Percentiles rank a stretch among this genome's conserved stretches.
These are phyloP conservation scores for Suillus cothurnatus DNA, from an alignment of 768 basidiomycete genomes.

Conservation along the genomic window DNA sequence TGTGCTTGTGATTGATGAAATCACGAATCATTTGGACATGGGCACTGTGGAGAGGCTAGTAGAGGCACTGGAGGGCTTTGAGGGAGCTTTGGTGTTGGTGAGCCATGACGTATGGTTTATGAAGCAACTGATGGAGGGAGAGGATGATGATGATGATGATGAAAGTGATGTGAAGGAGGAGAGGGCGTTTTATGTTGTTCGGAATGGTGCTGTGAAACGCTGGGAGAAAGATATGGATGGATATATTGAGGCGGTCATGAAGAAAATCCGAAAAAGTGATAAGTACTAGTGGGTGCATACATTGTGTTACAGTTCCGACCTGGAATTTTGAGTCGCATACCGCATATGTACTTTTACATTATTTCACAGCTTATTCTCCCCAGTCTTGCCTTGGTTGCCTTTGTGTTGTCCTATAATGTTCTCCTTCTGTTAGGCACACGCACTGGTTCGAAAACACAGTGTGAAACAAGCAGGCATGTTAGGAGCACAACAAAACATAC, in stretches of 20 bases:
- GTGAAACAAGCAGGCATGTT: not conserved
- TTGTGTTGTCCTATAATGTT: not conserved
- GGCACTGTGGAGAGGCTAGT: conserved; percentile 60
- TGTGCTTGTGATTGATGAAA: conserved; percentile 59
- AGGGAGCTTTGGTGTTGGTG: conserved; percentile 61
- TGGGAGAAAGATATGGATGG: conserved; percentile 30
- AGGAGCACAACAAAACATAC: not conserved
- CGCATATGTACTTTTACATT: not conserved
- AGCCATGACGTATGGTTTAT: conserved; percentile 57
- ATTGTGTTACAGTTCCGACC: not conserved
- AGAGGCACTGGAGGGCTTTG: conserved; percentile 49
- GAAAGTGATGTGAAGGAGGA: conserved; percentile 24
- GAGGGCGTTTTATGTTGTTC: conserved; percentile 21
- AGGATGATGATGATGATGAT: conserved; percentile 22
- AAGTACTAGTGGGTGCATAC: not conserved
- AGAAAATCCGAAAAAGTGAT: conserved; percentile 18
- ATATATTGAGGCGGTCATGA: conserved; percentile 33
- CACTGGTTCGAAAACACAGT: not conserved
- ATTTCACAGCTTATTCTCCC: not conserved
- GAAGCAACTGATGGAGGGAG: conserved; percentile 26
- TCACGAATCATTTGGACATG: conserved; percentile 69
- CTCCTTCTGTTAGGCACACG: conserved; percentile 1
- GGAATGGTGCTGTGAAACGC: conserved; percentile 26
- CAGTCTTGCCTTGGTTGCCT: not conserved
- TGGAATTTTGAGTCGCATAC: not conserved